Base-by-base conservation (phyloP, 2,329 filamentous ascomycete genomes). In the Tympanopsis confertula region DNA sequence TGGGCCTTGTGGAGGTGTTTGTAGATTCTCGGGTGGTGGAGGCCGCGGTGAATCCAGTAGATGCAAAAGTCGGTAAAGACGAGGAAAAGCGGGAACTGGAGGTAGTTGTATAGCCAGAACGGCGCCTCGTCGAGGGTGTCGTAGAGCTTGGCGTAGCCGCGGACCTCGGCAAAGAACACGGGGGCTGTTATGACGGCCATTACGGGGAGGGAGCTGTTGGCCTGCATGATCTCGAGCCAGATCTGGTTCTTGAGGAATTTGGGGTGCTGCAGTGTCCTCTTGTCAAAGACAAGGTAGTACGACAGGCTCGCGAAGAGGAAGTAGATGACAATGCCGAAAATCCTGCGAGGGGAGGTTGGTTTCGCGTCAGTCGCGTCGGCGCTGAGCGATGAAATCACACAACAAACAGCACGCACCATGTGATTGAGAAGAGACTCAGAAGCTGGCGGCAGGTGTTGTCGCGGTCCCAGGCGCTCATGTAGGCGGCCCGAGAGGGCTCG, bases 241-340 rank as follows among this genome's bases (percentile, higher is more conserved):
- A 95, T 81, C 59, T 95, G 89, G 62, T 94, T 89, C 65, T 89
- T 93, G 53, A 95, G 80, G 60, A 89, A 96, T 55, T 91, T 91
- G 36, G 89, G 89, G 58, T 96, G 89, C 38, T 86, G 68, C 61
- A 89, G 78, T 33, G 85, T 91, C 30, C 77, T 73, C 61, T 95
- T 91, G 62, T 95, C 88, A 65, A 94, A 95, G 54, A 95, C 70
- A 63, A 94, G 82, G 52, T 81, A 51, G 62, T 93, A 96, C 13
- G 87, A 94, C n/a, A 93, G 68, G 4, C 79, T 71, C 3, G 87
- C 83, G 54, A 86, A 86, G 46, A 85, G 50, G 58, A 89, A 94
- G 69, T 95, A 96, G 39, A 91, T 68, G 35, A 87, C 46, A 22
- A 88, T 59, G 39, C 88, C 89, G 51, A 94, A 94, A 48, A 94